These are phyloP conservation scores for Claviceps africana DNA, from an alignment of 2,329 filamentous ascomycete species.

Conservation along the genomic window DNA sequence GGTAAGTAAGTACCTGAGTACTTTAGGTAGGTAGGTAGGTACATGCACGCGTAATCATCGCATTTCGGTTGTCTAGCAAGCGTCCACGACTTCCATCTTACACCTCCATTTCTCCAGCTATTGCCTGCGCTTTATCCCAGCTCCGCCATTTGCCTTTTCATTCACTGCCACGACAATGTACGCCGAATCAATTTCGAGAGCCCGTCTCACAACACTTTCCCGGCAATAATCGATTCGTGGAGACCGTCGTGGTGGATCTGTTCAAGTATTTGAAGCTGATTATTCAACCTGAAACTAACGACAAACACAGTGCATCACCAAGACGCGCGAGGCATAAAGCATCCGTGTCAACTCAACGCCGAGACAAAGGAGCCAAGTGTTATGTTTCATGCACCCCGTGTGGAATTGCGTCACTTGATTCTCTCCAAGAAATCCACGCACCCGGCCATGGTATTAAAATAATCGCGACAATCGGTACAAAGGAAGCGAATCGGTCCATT, in stretches of 20 bases:
- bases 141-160: background rate
- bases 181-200: too few relatives aligned
- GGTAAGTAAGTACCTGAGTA: too few relatives aligned
- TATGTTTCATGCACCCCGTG: background rate
- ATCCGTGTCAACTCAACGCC: background rate
- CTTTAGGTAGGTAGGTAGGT: background rate
- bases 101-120: background rate
- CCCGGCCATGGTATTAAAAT: background rate
- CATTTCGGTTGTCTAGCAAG: background rate
- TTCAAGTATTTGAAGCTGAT: background rate
- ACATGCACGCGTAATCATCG: background rate
- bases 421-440: background rate
- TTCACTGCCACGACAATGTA: background rate
- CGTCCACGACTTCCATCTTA: background rate
- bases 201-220: background rate
- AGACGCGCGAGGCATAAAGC: background rate
- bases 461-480: background rate
- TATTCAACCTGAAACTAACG: background rate
- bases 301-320: background rate
- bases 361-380: background rate
- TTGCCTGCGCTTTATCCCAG: background rate
- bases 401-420: background rate
- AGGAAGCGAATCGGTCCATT: background rate
- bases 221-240: background rate
- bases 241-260: background rate